A percentile compares a stretch with the other conserved stretches of the same genome.
Conservation (phyloP, 345 rosid species). For the Gossypioides kirkii region DNA sequence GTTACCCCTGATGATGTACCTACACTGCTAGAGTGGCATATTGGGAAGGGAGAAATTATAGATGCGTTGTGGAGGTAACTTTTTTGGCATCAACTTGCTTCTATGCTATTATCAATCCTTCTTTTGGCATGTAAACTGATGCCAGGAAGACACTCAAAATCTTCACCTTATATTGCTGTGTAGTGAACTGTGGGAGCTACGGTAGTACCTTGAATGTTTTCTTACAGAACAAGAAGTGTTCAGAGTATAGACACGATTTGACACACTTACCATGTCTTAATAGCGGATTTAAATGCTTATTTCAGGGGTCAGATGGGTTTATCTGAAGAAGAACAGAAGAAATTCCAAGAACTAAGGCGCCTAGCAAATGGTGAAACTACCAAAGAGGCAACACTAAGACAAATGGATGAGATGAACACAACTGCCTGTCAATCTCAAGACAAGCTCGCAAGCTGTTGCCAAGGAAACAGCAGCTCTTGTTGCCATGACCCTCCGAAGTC, state of each 20-base stretch:
- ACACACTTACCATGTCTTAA: neutral
- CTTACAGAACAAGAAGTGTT: neutral
- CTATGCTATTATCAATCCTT: neutral
- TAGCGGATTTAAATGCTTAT: constrained; percentile 8
- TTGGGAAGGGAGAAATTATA: constrained; percentile 67
- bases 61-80: constrained; percentile 80
- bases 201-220: neutral
- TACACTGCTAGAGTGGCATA: constrained; percentile 61
- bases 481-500: constrained; percentile 36
- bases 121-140: neutral
- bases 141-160: neutral
- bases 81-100: constrained; percentile 9
- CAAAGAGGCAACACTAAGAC: constrained; percentile 26
- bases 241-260: neutral
- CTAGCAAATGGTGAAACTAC: constrained; percentile 34
- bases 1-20: constrained; percentile 75
- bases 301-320: constrained; percentile 91
- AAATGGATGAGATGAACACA: constrained; percentile 19
- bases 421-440: constrained; percentile 26
- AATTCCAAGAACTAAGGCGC: constrained; percentile 51
- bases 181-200: neutral
- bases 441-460: constrained; percentile 56
- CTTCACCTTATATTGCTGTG: neutral
- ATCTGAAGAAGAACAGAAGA: constrained; percentile 62
- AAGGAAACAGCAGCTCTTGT: constrained; percentile 50